Base-by-base conservation (phyloP, 352 stramenopile genomes). In the Pythium monospermum region DNA sequence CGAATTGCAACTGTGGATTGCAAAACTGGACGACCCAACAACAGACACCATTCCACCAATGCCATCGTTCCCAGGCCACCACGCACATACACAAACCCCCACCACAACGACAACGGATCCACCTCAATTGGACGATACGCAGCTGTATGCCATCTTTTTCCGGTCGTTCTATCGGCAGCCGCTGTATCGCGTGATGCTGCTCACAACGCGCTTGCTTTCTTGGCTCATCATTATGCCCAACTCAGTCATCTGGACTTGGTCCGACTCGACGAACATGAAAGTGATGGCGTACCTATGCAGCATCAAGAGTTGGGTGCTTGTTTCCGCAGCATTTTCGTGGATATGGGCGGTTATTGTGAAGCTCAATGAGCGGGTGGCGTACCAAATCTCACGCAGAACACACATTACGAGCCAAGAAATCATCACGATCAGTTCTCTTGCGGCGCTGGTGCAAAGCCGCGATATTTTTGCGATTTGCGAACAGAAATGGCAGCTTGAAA, bases 91-190 rank as follows among this genome's bases (percentile, higher is more conserved):
- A n/a, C n/a, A n/a, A n/a, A n/a, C n/a, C n/a, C n/a, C n/a, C n/a
- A n/a, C n/a, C n/a, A 28, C 10, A 32, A 16, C 31, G 28, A 43
- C 10, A 7, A 31, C 19, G 22, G 12, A 11, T 8, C 38, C 3
- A 8, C 30, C n/a, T 18, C 27, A 19, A 30, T 48, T 56, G 39
- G 50, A 38, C 8, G 57, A 66, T 48, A 43, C 38, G 25, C 43
- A 28, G 18, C 53, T 63, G n/a, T 63, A 67, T 47, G 54, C 56
- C 19, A 57, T 66, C 25, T 63, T 69, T 18, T 52, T 50, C 2
- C 28, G 30, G 19, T 69, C 61, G 19, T 61, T 66, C 41, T 69
- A 69, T 40, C 45, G 54, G 13, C 51, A 48, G 42, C n/a, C 37
- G 19, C 18, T n/a, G 32, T 59, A 32, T 30, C 15, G 42, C 6